Conservation (phyloP, 1,139 yeast species). For the Ashbya aceris region DNA sequence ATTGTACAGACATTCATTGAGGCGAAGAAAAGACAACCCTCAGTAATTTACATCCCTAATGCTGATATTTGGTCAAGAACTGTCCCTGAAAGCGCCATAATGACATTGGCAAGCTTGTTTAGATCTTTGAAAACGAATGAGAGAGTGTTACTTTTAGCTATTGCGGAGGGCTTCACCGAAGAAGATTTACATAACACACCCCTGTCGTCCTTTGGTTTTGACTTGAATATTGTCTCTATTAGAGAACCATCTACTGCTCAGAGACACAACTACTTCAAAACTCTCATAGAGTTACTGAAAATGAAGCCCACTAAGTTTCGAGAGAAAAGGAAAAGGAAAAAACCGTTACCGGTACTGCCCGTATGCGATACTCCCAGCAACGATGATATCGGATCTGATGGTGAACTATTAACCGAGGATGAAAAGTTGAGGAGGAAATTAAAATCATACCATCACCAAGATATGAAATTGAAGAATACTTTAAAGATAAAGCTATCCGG, state of each 20-base stretch:
- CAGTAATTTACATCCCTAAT: slow-evolving; percentile 77
- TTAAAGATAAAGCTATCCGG: slow-evolving; percentile 80
- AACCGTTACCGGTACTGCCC: slow-evolving; percentile 35
- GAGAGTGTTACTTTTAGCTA: slow-evolving; percentile 65
- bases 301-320: slow-evolving; percentile 55
- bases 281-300: slow-evolving; percentile 44
- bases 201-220: slow-evolving; percentile 26
- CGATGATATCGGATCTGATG: slow-evolving; percentile 18
- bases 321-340: slow-evolving; percentile 33
- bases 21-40: slow-evolving; percentile 84
- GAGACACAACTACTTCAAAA: slow-evolving; percentile 47
- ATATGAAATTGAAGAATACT: slow-evolving; percentile 73
- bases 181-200: slow-evolving; percentile 12
- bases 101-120: slow-evolving; percentile 63
- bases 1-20: slow-evolving; percentile 81
- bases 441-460: slow-evolving; percentile 55
- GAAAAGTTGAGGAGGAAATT: slow-evolving; percentile 25
- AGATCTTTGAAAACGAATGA: slow-evolving; percentile 66
- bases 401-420: slow-evolving; percentile 17
- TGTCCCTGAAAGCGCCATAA: slow-evolving; percentile 57
- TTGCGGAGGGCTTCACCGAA: slow-evolving; percentile 42
- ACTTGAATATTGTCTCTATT: slow-evolving; percentile 39
- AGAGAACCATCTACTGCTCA: slow-evolving; percentile 37
- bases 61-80: slow-evolving; percentile 69
- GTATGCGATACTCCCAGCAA: slow-evolving; percentile 29